Evolutionary conservation across 2,329 filamentous ascomycete species (phyloP).

Genomic region (Biscogniauxia marginata): DNA sequence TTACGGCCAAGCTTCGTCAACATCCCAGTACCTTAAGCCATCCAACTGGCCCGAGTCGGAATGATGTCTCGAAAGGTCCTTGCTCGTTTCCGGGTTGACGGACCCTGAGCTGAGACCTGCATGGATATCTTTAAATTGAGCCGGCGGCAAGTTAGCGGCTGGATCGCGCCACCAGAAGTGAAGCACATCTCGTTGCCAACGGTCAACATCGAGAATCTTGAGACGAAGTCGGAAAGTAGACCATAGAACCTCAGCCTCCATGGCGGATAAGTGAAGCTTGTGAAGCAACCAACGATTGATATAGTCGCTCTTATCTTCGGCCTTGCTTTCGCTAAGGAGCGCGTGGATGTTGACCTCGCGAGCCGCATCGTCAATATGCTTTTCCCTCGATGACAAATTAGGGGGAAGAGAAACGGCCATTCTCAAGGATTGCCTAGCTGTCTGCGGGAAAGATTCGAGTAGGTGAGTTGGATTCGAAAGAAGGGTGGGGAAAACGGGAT

Average conservation of each 20-base stretch:
- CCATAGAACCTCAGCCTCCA: conserved; percentile 46
- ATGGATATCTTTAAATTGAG: conserved; percentile 13
- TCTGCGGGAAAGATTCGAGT: conserved; percentile 38
- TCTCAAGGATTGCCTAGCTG: conserved; percentile 41
- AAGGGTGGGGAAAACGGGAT: conserved; percentile 44
- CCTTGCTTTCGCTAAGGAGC: conserved; percentile 37
- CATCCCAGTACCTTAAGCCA: conserved; percentile 18
- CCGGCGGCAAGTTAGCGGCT: conserved; percentile 21
- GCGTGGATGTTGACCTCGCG: conserved; percentile 48
- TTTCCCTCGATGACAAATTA: conserved; percentile 34
- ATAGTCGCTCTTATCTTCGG: conserved; percentile 42
- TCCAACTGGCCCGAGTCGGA: conserved; percentile 26
- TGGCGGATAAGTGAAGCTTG: conserved; percentile 45
- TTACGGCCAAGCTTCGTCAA: conserved; percentile 18
- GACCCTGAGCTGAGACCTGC: conserved; percentile 20
- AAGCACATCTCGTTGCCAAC: conserved; percentile 44
- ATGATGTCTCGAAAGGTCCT: conserved; percentile 14
- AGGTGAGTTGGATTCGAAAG: conserved; percentile 50
- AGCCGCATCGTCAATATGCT: conserved; percentile 29
- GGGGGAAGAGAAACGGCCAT: conserved; percentile 38
- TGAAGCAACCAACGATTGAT: conserved; percentile 55
- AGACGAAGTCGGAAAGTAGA: conserved; percentile 33
- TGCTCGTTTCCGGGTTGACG: conserved; percentile 11
- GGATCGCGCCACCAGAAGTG: conserved; percentile 41
- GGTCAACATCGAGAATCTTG: conserved; percentile 33